Percentiles rank a stretch among this genome's conserved stretches.
phyloP scores from a whole-genome alignment of 257 asterid species.

The Capsicum baccatum region DNA sequence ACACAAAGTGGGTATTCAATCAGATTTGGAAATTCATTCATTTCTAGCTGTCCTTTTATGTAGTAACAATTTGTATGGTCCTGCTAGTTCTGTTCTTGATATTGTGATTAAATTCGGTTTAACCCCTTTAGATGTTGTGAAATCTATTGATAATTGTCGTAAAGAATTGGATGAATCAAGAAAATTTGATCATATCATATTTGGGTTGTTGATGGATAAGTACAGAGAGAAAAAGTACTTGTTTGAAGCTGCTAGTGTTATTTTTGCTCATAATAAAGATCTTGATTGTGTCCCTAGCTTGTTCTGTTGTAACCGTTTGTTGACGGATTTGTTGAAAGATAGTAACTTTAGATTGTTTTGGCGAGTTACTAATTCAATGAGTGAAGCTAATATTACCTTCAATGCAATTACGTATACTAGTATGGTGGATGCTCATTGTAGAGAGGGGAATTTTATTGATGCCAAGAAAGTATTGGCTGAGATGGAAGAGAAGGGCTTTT shows the following conservation, averaged over 20 bases:
- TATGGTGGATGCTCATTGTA: conserved; percentile 31
- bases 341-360: conserved; percentile 33
- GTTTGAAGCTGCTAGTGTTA: conserved; percentile 31
- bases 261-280: conserved; percentile 17
- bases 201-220: conserved; percentile 33
- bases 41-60: conserved; percentile 29
- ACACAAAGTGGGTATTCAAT: conserved; percentile 30
- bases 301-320: conserved; percentile 24
- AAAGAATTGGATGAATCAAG: not conserved
- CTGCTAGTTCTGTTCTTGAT: conserved; percentile 18
- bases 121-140: conserved; percentile 23
- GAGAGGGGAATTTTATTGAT: conserved; percentile 26
- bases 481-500: conserved; percentile 33
- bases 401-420: conserved; percentile 25
- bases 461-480: conserved; percentile 32
- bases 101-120: not conserved
- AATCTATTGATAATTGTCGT: conserved; percentile 22
- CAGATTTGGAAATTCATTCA: conserved; percentile 28
- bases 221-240: conserved; percentile 29
- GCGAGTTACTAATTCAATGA: conserved; percentile 31
- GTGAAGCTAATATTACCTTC: conserved; percentile 25
- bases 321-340: conserved; percentile 30
- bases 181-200: conserved; percentile 22
- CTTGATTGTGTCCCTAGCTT: conserved; percentile 26
- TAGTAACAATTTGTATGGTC: conserved; percentile 23